Conservation (phyloP, 2,329 filamentous ascomycete species). For the Colletotrichum sp. region DNA sequence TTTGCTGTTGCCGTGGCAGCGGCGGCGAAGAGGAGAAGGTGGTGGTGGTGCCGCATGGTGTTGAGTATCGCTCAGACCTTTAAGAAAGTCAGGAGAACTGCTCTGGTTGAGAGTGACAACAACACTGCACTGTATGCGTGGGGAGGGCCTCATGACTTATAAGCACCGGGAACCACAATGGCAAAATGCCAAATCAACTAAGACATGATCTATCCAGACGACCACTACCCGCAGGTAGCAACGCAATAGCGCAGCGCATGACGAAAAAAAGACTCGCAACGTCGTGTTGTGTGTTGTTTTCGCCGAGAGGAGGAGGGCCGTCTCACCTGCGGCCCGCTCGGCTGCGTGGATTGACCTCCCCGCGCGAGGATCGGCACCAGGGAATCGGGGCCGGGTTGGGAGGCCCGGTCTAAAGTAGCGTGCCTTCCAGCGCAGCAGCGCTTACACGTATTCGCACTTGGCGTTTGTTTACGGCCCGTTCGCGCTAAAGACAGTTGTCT, state of each 20-base stretch:
- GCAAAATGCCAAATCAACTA: background rate
- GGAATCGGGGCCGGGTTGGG: background rate
- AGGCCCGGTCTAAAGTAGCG: background rate
- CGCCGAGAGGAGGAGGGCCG: background rate
- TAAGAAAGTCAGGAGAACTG: background rate
- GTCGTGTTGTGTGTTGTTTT: background rate
- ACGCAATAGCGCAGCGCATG: background rate
- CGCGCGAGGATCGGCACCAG: background rate
- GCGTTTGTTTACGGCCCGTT: background rate
- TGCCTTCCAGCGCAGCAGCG: background rate
- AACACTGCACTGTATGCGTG: background rate
- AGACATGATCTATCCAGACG: background rate
- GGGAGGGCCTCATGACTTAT: background rate
- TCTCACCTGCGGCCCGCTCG: background rate
- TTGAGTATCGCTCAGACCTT: background rate
- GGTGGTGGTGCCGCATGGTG: background rate
- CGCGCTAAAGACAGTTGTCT: background rate
- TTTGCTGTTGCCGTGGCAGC: background rate
- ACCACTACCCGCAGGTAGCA: background rate
- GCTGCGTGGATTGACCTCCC: background rate
- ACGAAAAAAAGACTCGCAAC: background rate
- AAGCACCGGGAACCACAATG: background rate
- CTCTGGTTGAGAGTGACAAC: background rate
- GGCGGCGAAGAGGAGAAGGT: background rate
- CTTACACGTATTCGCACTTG: background rate